These are phyloP conservation scores for Sutorius eximius DNA, from an alignment of 1,284 basidiomycete species.

Conservation along the genomic window DNA sequence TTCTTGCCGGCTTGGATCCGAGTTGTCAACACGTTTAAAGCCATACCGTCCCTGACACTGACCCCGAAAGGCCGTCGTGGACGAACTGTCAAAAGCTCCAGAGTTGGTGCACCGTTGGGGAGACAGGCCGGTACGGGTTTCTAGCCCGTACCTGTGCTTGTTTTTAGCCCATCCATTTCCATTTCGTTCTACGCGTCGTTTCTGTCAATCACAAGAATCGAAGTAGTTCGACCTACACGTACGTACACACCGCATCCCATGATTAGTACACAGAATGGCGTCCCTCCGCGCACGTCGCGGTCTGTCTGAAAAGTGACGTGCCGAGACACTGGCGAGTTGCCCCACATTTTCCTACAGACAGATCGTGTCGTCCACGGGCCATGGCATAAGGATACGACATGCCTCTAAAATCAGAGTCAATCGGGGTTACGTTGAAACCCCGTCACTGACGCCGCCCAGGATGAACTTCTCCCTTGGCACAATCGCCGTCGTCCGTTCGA, in stretches of 20 bases:
- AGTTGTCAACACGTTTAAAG: background rate
- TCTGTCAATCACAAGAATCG: background rate
- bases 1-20: background rate
- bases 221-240: background rate
- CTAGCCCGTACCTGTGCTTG: background rate
- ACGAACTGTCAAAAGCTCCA: no score
- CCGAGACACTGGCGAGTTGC: background rate
- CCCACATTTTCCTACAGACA: background rate
- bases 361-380: no score
- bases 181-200: background rate
- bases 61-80: background rate
- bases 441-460: no score
- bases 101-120: no score
- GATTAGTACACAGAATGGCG: background rate
- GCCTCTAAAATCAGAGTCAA: background rate
- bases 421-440: background rate
- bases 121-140: background rate
- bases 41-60: slow-evolving; percentile 4
- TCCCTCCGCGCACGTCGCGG: background rate
- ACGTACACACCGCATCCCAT: background rate
- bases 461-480: background rate
- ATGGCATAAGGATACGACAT: no score
- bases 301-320: background rate
- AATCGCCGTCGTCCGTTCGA: background rate
- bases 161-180: background rate